Conservation (phyloP, 1,284 basidiomycete genomes). For the Singerocomus inundabilis region DNA sequence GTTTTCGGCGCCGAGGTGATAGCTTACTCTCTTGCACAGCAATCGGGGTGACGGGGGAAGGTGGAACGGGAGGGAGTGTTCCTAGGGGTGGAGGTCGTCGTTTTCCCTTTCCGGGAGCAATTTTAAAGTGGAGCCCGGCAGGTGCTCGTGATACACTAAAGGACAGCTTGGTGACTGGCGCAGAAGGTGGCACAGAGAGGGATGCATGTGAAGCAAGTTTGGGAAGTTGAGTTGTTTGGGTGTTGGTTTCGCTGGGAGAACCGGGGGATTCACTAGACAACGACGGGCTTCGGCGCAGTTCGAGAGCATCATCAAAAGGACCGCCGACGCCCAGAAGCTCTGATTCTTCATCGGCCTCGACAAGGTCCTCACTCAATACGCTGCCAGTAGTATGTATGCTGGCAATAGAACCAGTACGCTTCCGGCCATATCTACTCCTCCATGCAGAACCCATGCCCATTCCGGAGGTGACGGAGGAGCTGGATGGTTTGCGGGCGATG, state of each 20-base stretch:
- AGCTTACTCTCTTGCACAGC: constrained; percentile 34
- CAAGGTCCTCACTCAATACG: constrained; percentile 71
- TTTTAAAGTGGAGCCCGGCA: constrained; percentile 47
- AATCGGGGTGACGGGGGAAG: constrained; percentile 57
- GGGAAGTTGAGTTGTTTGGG: constrained; percentile 10
- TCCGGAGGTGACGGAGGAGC: constrained; percentile 62
- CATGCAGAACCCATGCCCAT: constrained; percentile 66
- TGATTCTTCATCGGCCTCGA: constrained; percentile 77
- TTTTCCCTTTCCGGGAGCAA: constrained; percentile 49
- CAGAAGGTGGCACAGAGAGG: constrained; percentile 32
- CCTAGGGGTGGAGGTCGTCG: constrained; percentile 59
- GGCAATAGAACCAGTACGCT: constrained; percentile 68
- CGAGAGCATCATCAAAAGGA: constrained; percentile 54
- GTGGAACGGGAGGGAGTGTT: constrained; percentile 65
- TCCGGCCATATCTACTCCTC: constrained; percentile 63
- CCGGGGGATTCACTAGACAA: constrained; percentile 35
- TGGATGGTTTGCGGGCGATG: constrained; percentile 66
- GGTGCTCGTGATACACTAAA: constrained; percentile 49
- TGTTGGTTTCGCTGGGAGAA: constrained; percentile 28
- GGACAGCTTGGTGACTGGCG: constrained; percentile 43
- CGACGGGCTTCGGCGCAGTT: constrained; percentile 35
- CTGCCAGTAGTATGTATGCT: constrained; percentile 66
- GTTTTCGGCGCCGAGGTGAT: constrained; percentile 33
- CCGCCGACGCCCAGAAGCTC: constrained; percentile 67
- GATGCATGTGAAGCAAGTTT: constrained; percentile 11